Percentiles rank a stretch among this genome's conserved stretches.
Evolutionary conservation across 116 monocot genomes (phyloP).

Genomic region (Zostera marina): DNA sequence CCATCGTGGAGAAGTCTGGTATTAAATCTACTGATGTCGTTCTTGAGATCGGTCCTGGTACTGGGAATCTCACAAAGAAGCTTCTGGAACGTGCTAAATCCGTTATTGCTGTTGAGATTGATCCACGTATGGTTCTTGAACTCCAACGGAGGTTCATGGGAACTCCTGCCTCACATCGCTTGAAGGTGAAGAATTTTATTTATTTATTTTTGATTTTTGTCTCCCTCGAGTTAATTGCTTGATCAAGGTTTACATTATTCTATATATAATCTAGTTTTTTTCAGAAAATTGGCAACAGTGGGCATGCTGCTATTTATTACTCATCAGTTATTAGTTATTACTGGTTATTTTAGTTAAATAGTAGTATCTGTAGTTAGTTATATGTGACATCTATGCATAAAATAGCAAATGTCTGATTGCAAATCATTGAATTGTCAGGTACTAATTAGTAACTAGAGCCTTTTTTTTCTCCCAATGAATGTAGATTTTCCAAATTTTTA

Average conservation of each 20-base stretch:
- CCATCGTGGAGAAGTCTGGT: conserved; percentile 77
- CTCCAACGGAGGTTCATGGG: conserved; percentile 80
- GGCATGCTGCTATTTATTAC: too few species aligned
- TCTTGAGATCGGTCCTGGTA: conserved; percentile 95
- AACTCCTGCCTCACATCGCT: conserved; percentile 34
- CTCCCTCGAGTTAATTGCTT: not conserved
- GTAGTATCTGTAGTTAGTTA: too few species aligned
- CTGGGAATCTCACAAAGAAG: conserved; percentile 91
- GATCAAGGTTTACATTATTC: not conserved
- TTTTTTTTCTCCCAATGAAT: too few species aligned
- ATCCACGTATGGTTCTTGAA: conserved; percentile 84
- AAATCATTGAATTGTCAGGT: too few species aligned
- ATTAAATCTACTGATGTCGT: conserved; percentile 84
- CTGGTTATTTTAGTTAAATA: too few species aligned
- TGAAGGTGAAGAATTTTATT: conserved; percentile 29
- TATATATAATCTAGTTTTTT: too few species aligned
- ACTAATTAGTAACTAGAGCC: too few species aligned
- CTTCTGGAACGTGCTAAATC: conserved; percentile 75
- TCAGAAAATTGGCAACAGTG: too few species aligned
- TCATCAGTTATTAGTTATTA: too few species aligned
- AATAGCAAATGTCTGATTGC: too few species aligned
- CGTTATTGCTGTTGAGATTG: conserved; percentile 77
- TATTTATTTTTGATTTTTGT: not conserved
- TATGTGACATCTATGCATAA: too few species aligned
- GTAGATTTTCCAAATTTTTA: too few species aligned